Evolutionary conservation across 345 rosid genomes (phyloP).

Genomic region (Eutrema yunnanense): DNA sequence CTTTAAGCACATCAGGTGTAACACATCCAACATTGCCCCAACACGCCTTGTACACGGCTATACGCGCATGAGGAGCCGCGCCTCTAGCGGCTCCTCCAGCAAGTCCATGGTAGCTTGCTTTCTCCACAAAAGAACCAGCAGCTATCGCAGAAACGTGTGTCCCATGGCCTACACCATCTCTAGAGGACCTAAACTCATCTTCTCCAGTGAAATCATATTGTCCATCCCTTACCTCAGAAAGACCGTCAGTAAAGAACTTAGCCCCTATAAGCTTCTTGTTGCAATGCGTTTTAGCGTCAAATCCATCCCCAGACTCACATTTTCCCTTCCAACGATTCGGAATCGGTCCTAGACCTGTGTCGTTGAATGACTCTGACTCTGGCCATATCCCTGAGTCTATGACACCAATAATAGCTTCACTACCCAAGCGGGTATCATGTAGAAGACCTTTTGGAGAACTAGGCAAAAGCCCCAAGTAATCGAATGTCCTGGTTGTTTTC

Average conservation of each 20-base stretch:
- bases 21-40: conserved; percentile 30
- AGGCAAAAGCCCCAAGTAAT: conserved; percentile 44
- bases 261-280: conserved; percentile 61
- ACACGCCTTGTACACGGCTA: conserved; percentile 50
- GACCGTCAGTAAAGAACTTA: conserved; percentile 32
- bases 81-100: conserved; percentile 40
- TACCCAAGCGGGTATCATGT: conserved; percentile 37
- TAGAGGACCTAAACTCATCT: conserved; percentile 33
- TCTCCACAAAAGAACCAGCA: conserved; percentile 41
- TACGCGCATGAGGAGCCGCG: conserved; percentile 37
- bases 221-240: conserved; percentile 16
- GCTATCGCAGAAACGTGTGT: conserved; percentile 49
- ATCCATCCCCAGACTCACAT: conserved; percentile 50
- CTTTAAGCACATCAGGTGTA: conserved; percentile 38
- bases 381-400: conserved; percentile 77
- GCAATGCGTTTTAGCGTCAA: conserved; percentile 32
- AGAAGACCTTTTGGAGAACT: conserved; percentile 31
- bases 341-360: conserved; percentile 38
- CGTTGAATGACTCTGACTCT: conserved; percentile 49
- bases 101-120: conserved; percentile 38
- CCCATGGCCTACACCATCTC: conserved; percentile 46
- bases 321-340: conserved; percentile 54
- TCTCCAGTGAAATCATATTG: conserved; percentile 29
- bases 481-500: conserved; percentile 56
- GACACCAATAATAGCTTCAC: conserved; percentile 55